Base-by-base conservation (phyloP, 2,329 filamentous ascomycete species). In the Drechslerella coelobrocha region DNA sequence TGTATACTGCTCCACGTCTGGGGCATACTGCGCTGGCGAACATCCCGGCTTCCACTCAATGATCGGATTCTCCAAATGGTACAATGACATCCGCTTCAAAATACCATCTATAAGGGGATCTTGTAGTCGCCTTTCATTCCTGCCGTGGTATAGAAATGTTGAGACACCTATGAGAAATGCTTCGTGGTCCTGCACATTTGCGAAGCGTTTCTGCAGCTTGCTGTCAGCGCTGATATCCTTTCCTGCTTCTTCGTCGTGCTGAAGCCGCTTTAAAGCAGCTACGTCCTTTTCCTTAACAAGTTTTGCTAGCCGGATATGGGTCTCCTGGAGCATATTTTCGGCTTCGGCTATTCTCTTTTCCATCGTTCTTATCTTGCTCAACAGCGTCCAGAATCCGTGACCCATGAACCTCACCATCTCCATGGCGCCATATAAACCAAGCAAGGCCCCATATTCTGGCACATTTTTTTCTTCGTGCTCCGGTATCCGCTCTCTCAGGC, bases 11-110 rank as follows among this genome's bases (percentile, higher is more conserved):
- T 6, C 19, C 7, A 37, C 23, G 29, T 50, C 53, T 4, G 66
- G 66, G 5, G 59, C 47, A 17, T 63, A 71, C 8, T 4, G 12
- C 4, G 43, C 60, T 17, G 60, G 60, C 23, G 26, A 26, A 17
- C 14, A 14, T 4, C 41, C 41, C 9, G 41, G 41, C 41, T 10
- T 2, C 41, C n/a, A 45, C 10, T 2, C n/a, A 5, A 41, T 17
- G 10, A 8, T 45, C 19, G 14, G 41, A 7, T 5, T 17, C 7
- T 8, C 7, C 37, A 6, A 12, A 45, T 14, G n/a, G 41, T 19
- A 21, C 5, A 6, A 21, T 2, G 41, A 2, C 10, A 5, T 45
- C 41, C 9, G 8, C 41, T 21, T 2, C 10, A 45, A 45, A 17
- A 45, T 4, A 17, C 5, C 37, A 14, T 9, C n/a, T 17, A 41